Evolutionary conservation across 768 basidiomycete species (phyloP), one percentile per base, ranked within the genome.

Genomic region (Wakefieldia striispora): DNA sequence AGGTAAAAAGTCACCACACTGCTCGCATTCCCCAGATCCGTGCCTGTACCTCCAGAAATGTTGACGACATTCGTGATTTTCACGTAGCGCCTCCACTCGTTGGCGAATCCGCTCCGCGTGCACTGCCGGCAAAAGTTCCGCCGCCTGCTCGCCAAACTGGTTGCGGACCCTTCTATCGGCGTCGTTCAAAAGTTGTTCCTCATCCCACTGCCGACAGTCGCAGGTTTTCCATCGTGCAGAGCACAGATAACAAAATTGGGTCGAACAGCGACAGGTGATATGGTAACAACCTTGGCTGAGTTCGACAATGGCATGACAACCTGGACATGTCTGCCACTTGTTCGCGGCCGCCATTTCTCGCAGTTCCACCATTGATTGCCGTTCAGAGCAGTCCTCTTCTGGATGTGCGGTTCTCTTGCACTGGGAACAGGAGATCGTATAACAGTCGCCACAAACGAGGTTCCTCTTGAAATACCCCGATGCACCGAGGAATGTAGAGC

Each of bases 221-320:
- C 86, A 90, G 0, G 66, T 73, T 66, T 81, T 86, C 86, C 86
- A 88, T 10, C 51, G 69, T 24, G 61, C 74, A 0, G 79, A 79
- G 58, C 87, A 88, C 9, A 82, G 42, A 58, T 88, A 86, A 57
- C 84, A 86, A 62, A 86, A 86, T 54, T 86, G 60, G 0, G 72
- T 68, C 9, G 51, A 45, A 48, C 71, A 72, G 0, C 65, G 71
- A 52, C 84, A 86, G 13, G 76, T 82, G 68, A 86, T 84, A 42
- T 86, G 84, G 60, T 77, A 81, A 51, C 84, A 86, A 0, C 84
- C 84, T 6, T 70, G 57, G 16, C 67, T 58, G 14, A 83, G 72
- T 53, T 86, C 84, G 34, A 86, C 73, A 41, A 86, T 71, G 14
- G 72, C 67, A 6, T 71, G 57, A 57, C 84, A 86, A 5, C 72